Percentiles rank a stretch among this genome's conserved stretches.
These are phyloP conservation scores for Suillus americanus DNA, from an alignment of 768 basidiomycete genomes.

Conservation along the genomic window DNA sequence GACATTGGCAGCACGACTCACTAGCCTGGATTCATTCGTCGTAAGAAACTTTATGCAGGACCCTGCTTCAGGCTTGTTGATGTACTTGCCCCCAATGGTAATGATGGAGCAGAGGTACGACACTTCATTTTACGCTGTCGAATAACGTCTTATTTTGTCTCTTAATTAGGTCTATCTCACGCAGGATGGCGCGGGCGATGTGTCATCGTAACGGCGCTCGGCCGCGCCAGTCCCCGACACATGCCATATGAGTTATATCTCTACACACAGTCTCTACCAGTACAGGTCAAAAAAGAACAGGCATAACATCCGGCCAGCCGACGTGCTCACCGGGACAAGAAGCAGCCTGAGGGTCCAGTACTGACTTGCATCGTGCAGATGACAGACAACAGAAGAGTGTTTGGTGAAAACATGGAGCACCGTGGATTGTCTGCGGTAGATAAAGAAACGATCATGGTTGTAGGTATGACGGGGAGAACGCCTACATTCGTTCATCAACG, in stretches of 20 bases:
- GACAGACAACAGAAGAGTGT: background rate
- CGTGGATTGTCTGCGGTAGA: background rate
- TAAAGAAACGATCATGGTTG: no score
- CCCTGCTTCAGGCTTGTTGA: background rate
- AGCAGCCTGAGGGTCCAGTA: no score
- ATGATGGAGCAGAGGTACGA: background rate
- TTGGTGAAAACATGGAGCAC: background rate
- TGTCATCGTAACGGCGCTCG: no score
- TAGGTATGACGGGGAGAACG: no score
- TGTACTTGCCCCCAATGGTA: background rate
- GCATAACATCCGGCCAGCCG: no score
- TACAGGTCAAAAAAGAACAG: no score
- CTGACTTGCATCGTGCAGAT: no score
- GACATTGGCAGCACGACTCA: background rate
- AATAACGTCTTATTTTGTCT: background rate
- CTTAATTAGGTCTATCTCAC: background rate
- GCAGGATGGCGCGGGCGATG: rapidly evolving
- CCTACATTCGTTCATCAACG: no score
- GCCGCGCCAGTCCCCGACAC: no score
- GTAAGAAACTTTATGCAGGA: background rate
- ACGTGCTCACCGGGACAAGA: no score
- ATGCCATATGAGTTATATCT: no score
- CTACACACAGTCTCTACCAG: no score
- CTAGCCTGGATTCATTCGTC: background rate
- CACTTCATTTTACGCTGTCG: background rate